phyloP scores from a whole-genome alignment of 1,284 basidiomycete genomes.

The Rhodotorula sp. region DNA sequence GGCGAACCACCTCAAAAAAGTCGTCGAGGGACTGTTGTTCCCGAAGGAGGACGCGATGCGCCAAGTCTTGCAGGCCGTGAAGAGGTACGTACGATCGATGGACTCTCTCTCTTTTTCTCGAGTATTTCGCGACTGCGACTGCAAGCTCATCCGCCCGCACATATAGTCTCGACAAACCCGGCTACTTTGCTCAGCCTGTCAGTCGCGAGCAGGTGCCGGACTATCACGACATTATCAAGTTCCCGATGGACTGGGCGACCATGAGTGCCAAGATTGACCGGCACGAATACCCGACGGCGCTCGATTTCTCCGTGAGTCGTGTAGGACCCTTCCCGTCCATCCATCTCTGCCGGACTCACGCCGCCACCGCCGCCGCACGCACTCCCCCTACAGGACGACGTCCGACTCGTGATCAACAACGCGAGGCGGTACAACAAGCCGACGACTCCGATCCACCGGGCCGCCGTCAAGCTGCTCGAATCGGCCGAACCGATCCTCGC shows the following conservation, averaged over 20 bases:
- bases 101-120: background rate
- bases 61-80: constrained; percentile 68
- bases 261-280: constrained; percentile 77
- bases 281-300: constrained; percentile 72
- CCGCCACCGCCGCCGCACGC: background rate
- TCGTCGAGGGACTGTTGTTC: constrained; percentile 67
- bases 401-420: constrained; percentile 79
- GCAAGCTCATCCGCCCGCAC: background rate
- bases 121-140: background rate
- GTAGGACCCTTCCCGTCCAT: background rate
- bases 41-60: constrained; percentile 64
- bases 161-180: constrained; percentile 68
- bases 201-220: constrained; percentile 77
- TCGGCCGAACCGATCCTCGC: constrained; percentile 42
- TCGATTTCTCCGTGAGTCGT: constrained; percentile 67
- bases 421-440: constrained; percentile 82
- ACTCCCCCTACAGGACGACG: constrained; percentile 63
- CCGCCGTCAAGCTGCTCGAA: constrained; percentile 64
- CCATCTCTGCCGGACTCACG: background rate
- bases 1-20: constrained; percentile 65
- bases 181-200: constrained; percentile 80
- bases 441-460: constrained; percentile 69
- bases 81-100: constrained; percentile 57
- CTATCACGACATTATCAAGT: constrained; percentile 82
- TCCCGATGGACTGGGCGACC: constrained; percentile 83